These are phyloP conservation scores for Sporothrix mexicana DNA, from an alignment of 2,329 filamentous ascomycete genomes.

Conservation along the genomic window DNA sequence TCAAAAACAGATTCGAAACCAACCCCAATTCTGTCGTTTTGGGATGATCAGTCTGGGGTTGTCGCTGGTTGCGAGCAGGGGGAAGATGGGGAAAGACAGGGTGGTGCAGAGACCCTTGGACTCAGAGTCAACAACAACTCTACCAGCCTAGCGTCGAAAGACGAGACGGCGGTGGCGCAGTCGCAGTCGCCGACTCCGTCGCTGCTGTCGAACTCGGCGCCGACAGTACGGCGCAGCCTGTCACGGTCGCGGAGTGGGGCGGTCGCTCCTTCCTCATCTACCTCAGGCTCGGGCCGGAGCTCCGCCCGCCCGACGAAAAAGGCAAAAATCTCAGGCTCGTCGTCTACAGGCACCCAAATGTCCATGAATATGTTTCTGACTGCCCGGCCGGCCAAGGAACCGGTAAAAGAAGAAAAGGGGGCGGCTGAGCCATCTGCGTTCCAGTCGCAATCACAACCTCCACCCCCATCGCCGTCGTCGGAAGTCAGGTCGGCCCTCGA, in stretches of 20 bases:
- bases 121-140: neutral
- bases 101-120: neutral
- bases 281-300: neutral
- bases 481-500: neutral
- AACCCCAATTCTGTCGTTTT: slow-evolving; percentile 8
- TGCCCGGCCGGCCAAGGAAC: neutral
- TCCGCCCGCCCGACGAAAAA: slow-evolving; percentile 31
- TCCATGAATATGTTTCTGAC: slow-evolving; percentile 37
- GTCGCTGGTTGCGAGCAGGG: neutral
- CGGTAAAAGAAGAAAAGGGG: neutral
- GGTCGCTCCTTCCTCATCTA: neutral
- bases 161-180: neutral
- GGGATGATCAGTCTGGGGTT: neutral
- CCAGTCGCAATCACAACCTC: neutral
- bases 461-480: neutral
- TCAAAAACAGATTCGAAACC: neutral
- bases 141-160: neutral
- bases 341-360: slow-evolving; percentile 32
- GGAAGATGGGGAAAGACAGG: neutral
- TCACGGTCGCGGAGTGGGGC: slow-evolving; percentile 21
- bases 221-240: neutral
- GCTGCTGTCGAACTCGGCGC: neutral
- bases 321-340: slow-evolving; percentile 21
- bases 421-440: neutral
- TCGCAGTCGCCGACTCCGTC: slow-evolving; percentile 1